phyloP scores from a whole-genome alignment of 1,139 yeast species.

The Wickerhamomyces sp. region DNA sequence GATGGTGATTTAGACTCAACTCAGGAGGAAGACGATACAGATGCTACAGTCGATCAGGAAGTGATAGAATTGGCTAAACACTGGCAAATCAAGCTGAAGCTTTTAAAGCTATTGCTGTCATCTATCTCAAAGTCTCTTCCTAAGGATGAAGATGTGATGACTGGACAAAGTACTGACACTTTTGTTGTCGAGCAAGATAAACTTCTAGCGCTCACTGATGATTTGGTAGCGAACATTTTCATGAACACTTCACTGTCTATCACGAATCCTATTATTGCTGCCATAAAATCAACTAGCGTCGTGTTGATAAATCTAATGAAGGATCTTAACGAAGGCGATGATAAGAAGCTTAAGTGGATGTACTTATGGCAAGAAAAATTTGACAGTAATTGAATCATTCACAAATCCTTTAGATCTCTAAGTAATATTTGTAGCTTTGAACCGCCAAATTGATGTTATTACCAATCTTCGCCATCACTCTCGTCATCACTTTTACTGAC shows the following conservation, averaged over 20 bases:
- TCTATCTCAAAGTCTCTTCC: constrained; percentile 56
- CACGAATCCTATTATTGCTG: constrained; percentile 2
- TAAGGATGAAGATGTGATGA: constrained; percentile 18
- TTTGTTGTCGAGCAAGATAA: constrained; percentile 26
- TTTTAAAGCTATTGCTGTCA: constrained; percentile 47
- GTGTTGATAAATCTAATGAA: constrained; percentile 16
- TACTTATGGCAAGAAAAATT: constrained; percentile 20
- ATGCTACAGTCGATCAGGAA: constrained; percentile 26
- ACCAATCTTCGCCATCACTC: constrained; percentile 71
- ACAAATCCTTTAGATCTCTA: neutral
- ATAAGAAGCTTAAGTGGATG: constrained; percentile 21
- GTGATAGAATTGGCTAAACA: constrained; percentile 36
- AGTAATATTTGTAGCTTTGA: neutral
- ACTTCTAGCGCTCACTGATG: constrained; percentile 29
- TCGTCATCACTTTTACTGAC: constrained; percentile 86
- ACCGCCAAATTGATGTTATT: constrained; percentile 7
- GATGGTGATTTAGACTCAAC: constrained; percentile 24
- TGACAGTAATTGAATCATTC: constrained; percentile 1
- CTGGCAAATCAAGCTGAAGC: constrained; percentile 50
- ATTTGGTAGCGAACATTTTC: constrained; percentile 28
- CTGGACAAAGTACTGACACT: constrained; percentile 23
- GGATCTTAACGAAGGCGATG: constrained; percentile 16
- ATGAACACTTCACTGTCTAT: constrained; percentile 20
- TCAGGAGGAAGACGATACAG: constrained; percentile 26
- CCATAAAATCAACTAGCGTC: constrained; percentile 9